These are phyloP conservation scores for Solanum sitiens DNA, from an alignment of 257 asterid genomes.

Conservation along the genomic window DNA sequence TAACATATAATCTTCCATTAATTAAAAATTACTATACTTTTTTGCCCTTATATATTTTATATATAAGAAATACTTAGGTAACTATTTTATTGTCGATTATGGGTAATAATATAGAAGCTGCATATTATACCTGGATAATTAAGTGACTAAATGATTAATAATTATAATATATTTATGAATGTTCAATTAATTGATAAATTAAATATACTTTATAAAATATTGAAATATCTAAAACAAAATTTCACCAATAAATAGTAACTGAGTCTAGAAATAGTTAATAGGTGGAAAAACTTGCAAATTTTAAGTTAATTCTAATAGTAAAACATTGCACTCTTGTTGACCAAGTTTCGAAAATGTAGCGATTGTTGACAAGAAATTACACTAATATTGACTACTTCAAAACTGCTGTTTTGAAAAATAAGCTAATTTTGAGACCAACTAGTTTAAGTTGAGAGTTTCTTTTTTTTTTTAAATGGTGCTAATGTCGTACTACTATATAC, in stretches of 20 bases:
- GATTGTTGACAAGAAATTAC: background rate
- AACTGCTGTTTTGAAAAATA: background rate
- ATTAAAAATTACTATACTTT: background rate
- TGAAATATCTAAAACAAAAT: background rate
- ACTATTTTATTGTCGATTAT: background rate
- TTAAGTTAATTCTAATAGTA: background rate
- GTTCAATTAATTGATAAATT: background rate
- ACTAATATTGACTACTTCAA: background rate
- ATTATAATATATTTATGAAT: background rate
- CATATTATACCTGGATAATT: background rate
- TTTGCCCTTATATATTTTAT: background rate
- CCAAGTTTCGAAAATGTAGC: background rate
- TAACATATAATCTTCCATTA: background rate
- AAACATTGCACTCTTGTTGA: background rate
- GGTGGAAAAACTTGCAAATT: background rate
- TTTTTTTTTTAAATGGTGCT: background rate
- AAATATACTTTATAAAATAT: background rate
- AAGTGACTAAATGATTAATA: background rate
- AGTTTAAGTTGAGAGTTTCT: background rate
- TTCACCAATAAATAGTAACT: background rate
- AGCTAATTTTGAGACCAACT: background rate
- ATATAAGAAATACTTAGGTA: background rate
- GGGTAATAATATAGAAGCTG: background rate
- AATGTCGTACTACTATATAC: background rate
- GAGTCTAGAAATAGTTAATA: background rate